Percentiles rank a stretch among this genome's conserved stretches.
phyloP scores from a whole-genome alignment of 2,329 filamentous ascomycete genomes.

The Escovopsis weberi region DNA sequence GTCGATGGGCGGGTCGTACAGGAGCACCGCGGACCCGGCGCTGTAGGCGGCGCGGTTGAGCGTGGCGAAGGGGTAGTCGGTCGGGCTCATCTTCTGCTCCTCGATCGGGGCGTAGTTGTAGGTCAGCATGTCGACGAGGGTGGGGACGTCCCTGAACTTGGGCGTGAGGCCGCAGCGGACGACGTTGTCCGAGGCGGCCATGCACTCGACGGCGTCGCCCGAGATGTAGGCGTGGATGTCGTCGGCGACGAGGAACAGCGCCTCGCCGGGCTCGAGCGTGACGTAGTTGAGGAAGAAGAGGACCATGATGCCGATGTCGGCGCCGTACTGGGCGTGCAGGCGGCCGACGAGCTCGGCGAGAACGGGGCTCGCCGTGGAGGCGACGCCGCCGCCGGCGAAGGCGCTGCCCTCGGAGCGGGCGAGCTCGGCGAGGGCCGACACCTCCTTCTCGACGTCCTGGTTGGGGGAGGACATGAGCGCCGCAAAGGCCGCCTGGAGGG shows the following conservation, averaged over 20 bases:
- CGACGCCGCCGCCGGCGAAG: conserved; percentile 62
- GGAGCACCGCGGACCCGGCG: conserved; percentile 52
- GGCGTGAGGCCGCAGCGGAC: conserved; percentile 94
- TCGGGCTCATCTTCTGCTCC: conserved; percentile 82
- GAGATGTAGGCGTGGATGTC: conserved; percentile 94
- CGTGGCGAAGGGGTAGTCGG: conserved; percentile 72
- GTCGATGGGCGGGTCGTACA: conserved; percentile 94
- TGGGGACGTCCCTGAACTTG: conserved; percentile 94
- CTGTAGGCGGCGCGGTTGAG: conserved; percentile 73
- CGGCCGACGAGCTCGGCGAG: conserved; percentile 65
- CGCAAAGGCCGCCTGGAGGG: conserved; percentile 60
- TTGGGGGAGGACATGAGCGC: conserved; percentile 66
- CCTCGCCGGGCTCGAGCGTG: conserved; percentile 73
- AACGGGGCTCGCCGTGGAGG: conserved; percentile 52
- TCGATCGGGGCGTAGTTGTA: conserved; percentile 92
- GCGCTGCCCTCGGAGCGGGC: conserved; percentile 51
- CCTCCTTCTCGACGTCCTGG: conserved; percentile 37
- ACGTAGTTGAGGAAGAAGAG: conserved; percentile 97
- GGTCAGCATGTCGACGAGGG: conserved; percentile 79
- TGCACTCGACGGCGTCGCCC: conserved; percentile 95
- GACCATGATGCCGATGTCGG: conserved; percentile 86
- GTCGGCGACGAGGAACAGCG: conserved; percentile 89
- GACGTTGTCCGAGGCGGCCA: conserved; percentile 98
- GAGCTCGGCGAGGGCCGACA: conserved; percentile 54
- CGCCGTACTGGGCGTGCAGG: conserved; percentile 70